A percentile compares a stretch with the other conserved stretches of the same genome.
phyloP scores from a whole-genome alignment of 805 yeast genomes.

The Wickerhamiella qilinensis region DNA sequence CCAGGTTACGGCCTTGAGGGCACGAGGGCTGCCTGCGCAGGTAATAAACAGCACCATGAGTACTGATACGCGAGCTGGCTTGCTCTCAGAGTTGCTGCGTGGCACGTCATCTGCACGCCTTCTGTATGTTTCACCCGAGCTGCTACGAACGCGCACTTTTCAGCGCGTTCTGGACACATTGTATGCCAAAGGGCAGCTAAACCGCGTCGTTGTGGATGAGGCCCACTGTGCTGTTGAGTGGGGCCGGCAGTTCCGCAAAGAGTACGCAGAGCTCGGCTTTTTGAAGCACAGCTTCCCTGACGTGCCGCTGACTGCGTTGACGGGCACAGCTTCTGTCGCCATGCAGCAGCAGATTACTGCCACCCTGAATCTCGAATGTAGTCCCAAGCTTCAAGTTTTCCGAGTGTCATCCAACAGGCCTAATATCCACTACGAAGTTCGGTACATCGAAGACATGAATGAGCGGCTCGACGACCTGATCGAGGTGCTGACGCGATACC shows the following conservation, averaged over 20 bases:
- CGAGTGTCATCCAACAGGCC: constrained; percentile 82
- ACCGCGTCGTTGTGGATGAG: constrained; percentile 85
- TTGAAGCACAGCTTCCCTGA: constrained; percentile 58
- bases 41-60: constrained; percentile 69
- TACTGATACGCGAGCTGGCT: constrained; percentile 40
- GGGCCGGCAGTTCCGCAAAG: constrained; percentile 98
- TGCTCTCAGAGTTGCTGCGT: constrained; percentile 48
- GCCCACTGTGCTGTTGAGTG: constrained; percentile 97
- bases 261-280: constrained; percentile 63
- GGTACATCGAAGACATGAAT: constrained; percentile 32
- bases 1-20: constrained; percentile 66
- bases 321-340: constrained; percentile 76
- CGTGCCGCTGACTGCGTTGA: constrained; percentile 85
- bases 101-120: constrained; percentile 62
- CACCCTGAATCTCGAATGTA: constrained; percentile 40
- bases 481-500: constrained; percentile 13
- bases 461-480: constrained; percentile 13
- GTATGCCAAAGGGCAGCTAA: constrained; percentile 40
- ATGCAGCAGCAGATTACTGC: constrained; percentile 38
- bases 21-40: constrained; percentile 55
- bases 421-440: constrained; percentile 65
- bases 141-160: constrained; percentile 42
- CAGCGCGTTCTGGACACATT: constrained; percentile 43
- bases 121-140: constrained; percentile 79
- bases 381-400: constrained; percentile 36